Base-by-base conservation (phyloP, 495 filamentous ascomycete species). In the Aspergillus ostianus region DNA sequence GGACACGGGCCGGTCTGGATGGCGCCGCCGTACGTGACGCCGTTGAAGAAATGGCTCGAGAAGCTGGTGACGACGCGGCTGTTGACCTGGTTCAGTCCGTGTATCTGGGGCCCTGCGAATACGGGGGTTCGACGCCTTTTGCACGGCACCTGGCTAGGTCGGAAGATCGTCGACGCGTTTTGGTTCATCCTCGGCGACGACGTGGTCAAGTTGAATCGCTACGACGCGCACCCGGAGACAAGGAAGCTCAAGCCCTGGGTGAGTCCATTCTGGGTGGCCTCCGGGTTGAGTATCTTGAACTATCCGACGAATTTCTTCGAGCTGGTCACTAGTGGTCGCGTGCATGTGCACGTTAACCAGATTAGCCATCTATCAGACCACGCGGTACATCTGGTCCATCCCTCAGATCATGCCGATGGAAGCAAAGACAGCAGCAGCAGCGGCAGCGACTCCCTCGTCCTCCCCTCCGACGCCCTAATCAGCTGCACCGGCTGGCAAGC, bases 1-100 rank as follows among this genome's bases (percentile, higher is more conserved):
- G 91, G 91, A 3, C 85, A 90, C 68, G 91, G 90, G 0, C 87
- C 89, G 0, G 65, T 65, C 10, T 93, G 87, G 83, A 90, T 93
- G 82, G 75, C 83, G 3, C 86, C 86, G 2, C 72, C 87, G 7
- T 80, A 82, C 48, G 77, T 88, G n/a, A 84, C 82, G 3, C 84
- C 85, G 4, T 58, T 86, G 46, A 83, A 82, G 62, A 74, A 69
- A n/a, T 82, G 80, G 73, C 67, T 86, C 7, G 87, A 88, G 68
- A 80, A 89, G 60, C 81, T 94, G 20, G 82, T 89, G 23, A 82
- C 78, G 4, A 87, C 82, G 0, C 79, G 87, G 0, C 68, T 87
- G 26, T 67, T 88, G 46, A 88, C 85, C n/a, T 90, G 84, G 80
- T 78, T 89, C 61, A 83, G 79, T 49, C 85, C 87, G 0, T 84